Evolutionary conservation across 306 rosid species (phyloP), one percentile per base, ranked within the genome.

Genomic region (Herpetospermum pedunculosum): DNA sequence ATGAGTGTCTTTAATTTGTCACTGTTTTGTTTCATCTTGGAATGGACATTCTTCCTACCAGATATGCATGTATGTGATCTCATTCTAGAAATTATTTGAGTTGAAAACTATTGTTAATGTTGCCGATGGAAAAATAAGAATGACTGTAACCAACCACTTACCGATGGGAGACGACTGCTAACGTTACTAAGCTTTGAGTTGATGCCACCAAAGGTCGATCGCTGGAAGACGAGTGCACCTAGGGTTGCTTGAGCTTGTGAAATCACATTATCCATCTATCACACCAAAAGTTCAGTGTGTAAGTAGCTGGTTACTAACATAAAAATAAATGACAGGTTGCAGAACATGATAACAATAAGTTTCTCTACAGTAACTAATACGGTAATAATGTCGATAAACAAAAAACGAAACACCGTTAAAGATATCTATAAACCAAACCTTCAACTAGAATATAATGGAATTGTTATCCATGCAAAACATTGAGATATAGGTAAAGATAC

Each of bases 181-280:
- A 95, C 84, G 21, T 95, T 95, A 80, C 96, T 83, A 81, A 91
- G 96, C 96, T 95, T 95, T 35, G 84, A 95, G 77, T 91, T 95
- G 84, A 91, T 89, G 67, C 99, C 99, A 4, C 99, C 87, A 67
- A 95, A 95, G 30, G 96, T 91, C 11, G 97, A 95, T 59, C 99
- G 96, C 76, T 91, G 99, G 81, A 85, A 76, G 76, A 80, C 97
- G 82, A 95, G 97, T 52, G 92, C 74, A 49, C 97, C 99, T 0
- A 91, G 85, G 59, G 99, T 95, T 72, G 97, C 96, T 85, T 91
- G 96, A 70, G 99, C 99, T 80, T 95, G 99, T 48, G 99, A 91
- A 75, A 95, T 89, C 65, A 91, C 97, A 34, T 28, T 77, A 86
- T 95, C 97, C 91, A 89, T 82, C 97, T 95, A 83, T 77, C 25